Evolutionary conservation across 352 stramenopile species (phyloP), one percentile per base, ranked within the genome.

Genomic region (Elongisporangium undulatum): DNA sequence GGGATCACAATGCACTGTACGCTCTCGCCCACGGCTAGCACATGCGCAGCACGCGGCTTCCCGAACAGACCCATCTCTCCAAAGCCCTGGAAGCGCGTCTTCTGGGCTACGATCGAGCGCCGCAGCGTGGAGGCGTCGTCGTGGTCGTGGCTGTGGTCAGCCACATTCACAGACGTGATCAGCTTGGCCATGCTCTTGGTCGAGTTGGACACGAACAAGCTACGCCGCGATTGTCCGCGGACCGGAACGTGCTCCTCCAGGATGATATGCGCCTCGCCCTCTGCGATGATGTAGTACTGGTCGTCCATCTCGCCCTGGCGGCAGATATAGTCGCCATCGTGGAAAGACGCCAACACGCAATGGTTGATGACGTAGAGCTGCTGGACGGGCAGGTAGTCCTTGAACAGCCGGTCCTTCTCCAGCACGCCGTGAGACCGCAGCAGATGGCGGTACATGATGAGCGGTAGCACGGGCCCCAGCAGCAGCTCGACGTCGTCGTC

Each of bases 1-100:
- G 68, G 77, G 65, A 91, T 68, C 20, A 78, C 68, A 34, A 81
- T 39, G 39, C 79, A 89, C 13, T 80, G 39, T 1, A 83, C 66
- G 7, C 23, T 15, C 8, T 38, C 49, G 20, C 74, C 74, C 13
- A 63, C 61, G 34, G 79, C 82, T 1, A 86, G 54, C 13, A 89
- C 82, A 21, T 74, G 61, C 0, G 84, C 70, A 0, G 81, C 79
- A 21, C 82, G 69, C 16, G 82, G 72, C 38, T 77, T 80, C 16
- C 69, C 74, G 22, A 94, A 66, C 15, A 94, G 67, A 5, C 82
- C 84, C 84, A 94, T 94, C 50, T 94, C 84, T 2, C 82, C 84
- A 61, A 94, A 92, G 29, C 84, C 75, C 61, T 92, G 71, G 38
- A 80, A 91, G 49, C 80, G 48, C 12, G 71, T 72, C 61, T 90